phyloP scores from a whole-genome alignment of 2,329 filamentous ascomycete species.

The Colletotrichum plurivorum region DNA sequence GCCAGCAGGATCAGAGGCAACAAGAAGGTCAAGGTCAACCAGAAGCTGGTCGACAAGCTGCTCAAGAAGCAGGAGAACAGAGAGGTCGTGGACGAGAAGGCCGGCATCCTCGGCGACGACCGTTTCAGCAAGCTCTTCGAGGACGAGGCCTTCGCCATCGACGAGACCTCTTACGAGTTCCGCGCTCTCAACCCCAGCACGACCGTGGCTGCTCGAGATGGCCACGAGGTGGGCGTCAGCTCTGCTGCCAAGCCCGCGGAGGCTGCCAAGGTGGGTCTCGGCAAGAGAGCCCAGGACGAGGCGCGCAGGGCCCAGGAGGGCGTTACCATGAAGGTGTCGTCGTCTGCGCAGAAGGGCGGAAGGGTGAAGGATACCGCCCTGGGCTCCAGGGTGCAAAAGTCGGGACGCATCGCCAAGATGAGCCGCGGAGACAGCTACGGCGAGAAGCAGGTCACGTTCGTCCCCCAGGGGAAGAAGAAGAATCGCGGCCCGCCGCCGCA shows the following conservation, averaged over 20 bases:
- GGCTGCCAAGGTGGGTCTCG: conserved; percentile 31
- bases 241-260: conserved; percentile 25
- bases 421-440: conserved; percentile 67
- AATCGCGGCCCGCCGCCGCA: conserved; percentile 41
- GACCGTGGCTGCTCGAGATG: conserved; percentile 40
- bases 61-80: conserved; percentile 75
- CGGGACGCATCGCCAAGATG: conserved; percentile 60
- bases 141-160: conserved; percentile 92
- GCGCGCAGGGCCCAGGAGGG: conserved; percentile 49
- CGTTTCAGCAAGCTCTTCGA: conserved; percentile 93
- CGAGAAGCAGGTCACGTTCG: conserved; percentile 80
- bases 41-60: conserved; percentile 81
- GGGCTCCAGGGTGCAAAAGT: conserved; percentile 68
- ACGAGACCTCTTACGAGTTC: conserved; percentile 92
- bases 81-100: conserved; percentile 69
- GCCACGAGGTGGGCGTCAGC: conserved; percentile 38
- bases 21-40: conserved; percentile 98
- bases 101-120: conserved; percentile 82
- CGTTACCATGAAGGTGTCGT: conserved; percentile 77
- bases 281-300: conserved; percentile 29
- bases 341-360: conserved; percentile 73
- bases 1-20: conserved; percentile 92
- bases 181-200: conserved; percentile 91
- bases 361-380: conserved; percentile 69
- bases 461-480: conserved; percentile 71